Evolutionary conservation across 257 asterid species (phyloP).

Genomic region (Primulina tabacum): DNA sequence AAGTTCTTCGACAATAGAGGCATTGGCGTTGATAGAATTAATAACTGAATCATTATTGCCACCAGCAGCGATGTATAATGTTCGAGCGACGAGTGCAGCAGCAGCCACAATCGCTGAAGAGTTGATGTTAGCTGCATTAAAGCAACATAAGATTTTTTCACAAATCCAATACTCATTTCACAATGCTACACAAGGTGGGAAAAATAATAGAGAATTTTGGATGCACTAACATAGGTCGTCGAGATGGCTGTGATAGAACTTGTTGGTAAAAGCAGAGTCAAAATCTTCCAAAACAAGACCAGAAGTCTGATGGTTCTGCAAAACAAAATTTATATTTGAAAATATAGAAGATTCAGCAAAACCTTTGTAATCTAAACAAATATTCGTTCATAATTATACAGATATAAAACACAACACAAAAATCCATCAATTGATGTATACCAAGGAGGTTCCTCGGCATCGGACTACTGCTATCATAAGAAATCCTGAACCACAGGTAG

Average conservation of each 20-base stretch:
- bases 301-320: slow-evolving; percentile 73
- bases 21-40: slow-evolving; percentile 50
- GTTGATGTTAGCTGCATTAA: slow-evolving; percentile 78
- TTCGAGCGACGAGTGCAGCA: slow-evolving; percentile 90
- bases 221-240: slow-evolving; percentile 79
- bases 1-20: slow-evolving; percentile 78
- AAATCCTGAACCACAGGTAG: not conserved
- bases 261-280: slow-evolving; percentile 74
- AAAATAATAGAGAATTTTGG: slow-evolving; percentile 20
- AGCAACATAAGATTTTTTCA: slow-evolving; percentile 26
- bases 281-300: slow-evolving; percentile 94
- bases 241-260: slow-evolving; percentile 92
- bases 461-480: not conserved
- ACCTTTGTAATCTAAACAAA: slow-evolving; percentile 10
- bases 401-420: not conserved
- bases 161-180: slow-evolving; percentile 12
- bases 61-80: slow-evolving; percentile 74
- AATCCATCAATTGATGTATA: not conserved
- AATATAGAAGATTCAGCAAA: slow-evolving; percentile 20
- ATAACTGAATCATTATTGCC: slow-evolving; percentile 46
- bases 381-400: not conserved
- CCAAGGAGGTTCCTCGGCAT: not conserved
- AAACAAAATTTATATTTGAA: slow-evolving; percentile 20
- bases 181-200: not conserved
- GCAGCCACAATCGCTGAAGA: slow-evolving; percentile 79